phyloP scores from a whole-genome alignment of 768 basidiomycete species.

The Panus rudis region DNA sequence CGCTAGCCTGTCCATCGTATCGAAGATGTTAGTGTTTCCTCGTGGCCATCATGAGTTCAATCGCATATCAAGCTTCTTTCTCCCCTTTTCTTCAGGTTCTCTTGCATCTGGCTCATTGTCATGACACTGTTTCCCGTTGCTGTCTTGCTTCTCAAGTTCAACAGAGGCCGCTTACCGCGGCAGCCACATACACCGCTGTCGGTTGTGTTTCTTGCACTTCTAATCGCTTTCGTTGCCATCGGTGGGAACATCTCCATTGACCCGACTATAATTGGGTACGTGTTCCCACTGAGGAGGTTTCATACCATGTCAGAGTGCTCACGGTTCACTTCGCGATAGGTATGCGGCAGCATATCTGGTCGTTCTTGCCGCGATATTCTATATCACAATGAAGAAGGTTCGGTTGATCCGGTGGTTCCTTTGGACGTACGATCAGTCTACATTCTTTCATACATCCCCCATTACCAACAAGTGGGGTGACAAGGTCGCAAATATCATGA shows the following conservation, averaged over 20 bases:
- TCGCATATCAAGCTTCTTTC: neutral
- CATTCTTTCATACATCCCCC: conserved; percentile 34
- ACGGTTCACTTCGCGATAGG: conserved; percentile 22
- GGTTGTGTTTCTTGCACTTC: conserved; percentile 35
- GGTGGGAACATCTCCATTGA: conserved; percentile 57
- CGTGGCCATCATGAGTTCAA: neutral
- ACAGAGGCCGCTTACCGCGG: conserved; percentile 51
- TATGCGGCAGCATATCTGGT: conserved; percentile 61
- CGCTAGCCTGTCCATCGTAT: conserved; percentile 44
- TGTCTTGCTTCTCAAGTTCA: conserved; percentile 54
- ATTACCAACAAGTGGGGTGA: conserved; percentile 36
- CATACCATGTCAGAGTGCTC: neutral
- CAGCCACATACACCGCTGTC: conserved; percentile 31
- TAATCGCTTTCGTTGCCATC: conserved; percentile 37
- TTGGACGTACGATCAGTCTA: conserved; percentile 60
- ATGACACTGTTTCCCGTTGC: conserved; percentile 61
- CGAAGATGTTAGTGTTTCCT: conserved; percentile 41
- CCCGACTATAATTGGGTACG: conserved; percentile 48
- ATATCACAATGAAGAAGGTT: conserved; percentile 47
- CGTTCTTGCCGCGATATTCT: conserved; percentile 41
- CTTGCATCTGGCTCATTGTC: conserved; percentile 57
- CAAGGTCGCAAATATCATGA: conserved; percentile 38
- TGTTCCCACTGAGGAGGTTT: conserved; percentile 4
- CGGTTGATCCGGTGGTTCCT: conserved; percentile 44
- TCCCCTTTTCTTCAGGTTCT: conserved; percentile 38